These are phyloP conservation scores for Rhizopus stolonifer DNA, from an alignment of 371 early-diverging fungal genomes.

Conservation along the genomic window DNA sequence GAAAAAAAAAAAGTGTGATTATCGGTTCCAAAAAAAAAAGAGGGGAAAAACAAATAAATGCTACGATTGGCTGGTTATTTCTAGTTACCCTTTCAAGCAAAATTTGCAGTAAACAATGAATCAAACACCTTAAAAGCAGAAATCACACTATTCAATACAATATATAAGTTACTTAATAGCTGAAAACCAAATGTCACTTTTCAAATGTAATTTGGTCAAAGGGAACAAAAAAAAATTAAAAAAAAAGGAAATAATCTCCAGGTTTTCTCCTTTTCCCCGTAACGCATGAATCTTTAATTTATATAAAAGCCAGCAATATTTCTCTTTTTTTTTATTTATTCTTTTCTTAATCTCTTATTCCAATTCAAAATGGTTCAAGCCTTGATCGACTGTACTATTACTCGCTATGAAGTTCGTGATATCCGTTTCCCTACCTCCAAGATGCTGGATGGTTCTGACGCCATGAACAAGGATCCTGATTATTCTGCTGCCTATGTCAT, in stretches of 20 bases:
- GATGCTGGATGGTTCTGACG: conserved; percentile 50
- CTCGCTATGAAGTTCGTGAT: conserved; percentile 45
- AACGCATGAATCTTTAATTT: neutral
- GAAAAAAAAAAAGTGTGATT: too few species aligned
- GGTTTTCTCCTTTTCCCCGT: conserved; percentile 1
- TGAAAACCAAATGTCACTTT: too few species aligned
- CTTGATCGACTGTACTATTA: conserved; percentile 30
- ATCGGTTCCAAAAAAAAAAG: neutral
- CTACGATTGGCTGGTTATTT: neutral
- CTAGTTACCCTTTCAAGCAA: neutral
- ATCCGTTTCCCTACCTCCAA: conserved; percentile 54
- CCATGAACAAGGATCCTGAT: conserved; percentile 57
- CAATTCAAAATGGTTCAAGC: conserved; percentile 5
- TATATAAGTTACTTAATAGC: too few species aligned
- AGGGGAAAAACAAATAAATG: too few species aligned
- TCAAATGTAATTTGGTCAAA: too few species aligned
- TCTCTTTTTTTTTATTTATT: neutral
- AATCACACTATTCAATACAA: too few species aligned
- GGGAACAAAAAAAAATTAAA: neutral
- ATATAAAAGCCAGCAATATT: neutral
- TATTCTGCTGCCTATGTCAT: conserved; percentile 55
- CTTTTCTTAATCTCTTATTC: conserved; percentile 1
- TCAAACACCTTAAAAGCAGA: too few species aligned
- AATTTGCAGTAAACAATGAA: too few species aligned
- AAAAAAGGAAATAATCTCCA: neutral